A percentile compares a stretch with the other conserved stretches of the same genome.
phyloP scores from a whole-genome alignment of 2,329 filamentous ascomycete genomes.

The Plectosphaerella sp. region DNA sequence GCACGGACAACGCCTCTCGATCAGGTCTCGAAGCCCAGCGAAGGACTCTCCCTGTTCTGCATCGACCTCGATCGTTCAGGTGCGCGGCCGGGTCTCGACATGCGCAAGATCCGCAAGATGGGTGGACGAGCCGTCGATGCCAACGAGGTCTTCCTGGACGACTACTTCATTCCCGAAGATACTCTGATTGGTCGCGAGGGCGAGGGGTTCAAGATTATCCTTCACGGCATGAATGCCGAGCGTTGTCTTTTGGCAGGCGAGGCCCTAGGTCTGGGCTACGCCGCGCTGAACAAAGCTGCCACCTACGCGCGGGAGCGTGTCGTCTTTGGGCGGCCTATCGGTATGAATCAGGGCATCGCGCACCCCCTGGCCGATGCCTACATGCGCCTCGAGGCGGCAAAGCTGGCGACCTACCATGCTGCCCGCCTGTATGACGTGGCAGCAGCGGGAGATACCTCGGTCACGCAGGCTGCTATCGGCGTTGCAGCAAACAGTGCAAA shows the following conservation, averaged over 20 bases:
- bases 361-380: constrained; percentile 63
- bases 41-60: constrained; percentile 76
- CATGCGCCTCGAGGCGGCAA: constrained; percentile 61
- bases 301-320: constrained; percentile 63
- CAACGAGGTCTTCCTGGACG: constrained; percentile 85
- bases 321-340: constrained; percentile 62
- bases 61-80: constrained; percentile 62
- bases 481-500: constrained; percentile 67
- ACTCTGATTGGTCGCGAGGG: constrained; percentile 68
- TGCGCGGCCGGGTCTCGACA: constrained; percentile 51
- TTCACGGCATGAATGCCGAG: constrained; percentile 79
- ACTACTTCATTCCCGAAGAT: constrained; percentile 61
- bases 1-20: constrained; percentile 70
- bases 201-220: constrained; percentile 73
- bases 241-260: constrained; percentile 73
- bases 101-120: constrained; percentile 79
- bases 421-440: constrained; percentile 56
- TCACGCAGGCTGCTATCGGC: constrained; percentile 53
- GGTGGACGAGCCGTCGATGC: constrained; percentile 77
- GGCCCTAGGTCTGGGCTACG: constrained; percentile 75
- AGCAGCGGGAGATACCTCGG: constrained; percentile 37
- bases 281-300: constrained; percentile 57
- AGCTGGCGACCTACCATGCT: constrained; percentile 62
- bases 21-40: constrained; percentile 63
- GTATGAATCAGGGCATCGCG: constrained; percentile 61